Percentiles rank a stretch among this genome's conserved stretches.
These are phyloP conservation scores for Eucalyptus polybractea DNA, from an alignment of 345 rosid species.

Conservation along the genomic window DNA sequence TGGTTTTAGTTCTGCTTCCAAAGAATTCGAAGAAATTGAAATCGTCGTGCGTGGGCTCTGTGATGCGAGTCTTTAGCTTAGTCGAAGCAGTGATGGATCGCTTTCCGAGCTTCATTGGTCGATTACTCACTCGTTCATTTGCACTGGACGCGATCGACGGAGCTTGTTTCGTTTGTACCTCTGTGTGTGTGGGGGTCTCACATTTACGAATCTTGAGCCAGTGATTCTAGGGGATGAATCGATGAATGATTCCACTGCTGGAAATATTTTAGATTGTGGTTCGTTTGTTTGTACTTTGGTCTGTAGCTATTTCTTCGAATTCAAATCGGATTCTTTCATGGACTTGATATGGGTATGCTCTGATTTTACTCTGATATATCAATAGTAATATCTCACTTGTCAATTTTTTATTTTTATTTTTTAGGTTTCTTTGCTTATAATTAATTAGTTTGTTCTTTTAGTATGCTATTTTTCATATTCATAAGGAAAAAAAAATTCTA, in stretches of 20 bases:
- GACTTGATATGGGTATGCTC: not conserved
- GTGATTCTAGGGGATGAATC: not conserved
- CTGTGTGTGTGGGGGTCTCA: not conserved
- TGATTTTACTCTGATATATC: not conserved
- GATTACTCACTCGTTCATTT: not conserved
- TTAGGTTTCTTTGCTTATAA: not conserved
- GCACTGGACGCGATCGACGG: rapidly evolving
- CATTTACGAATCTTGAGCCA: not conserved
- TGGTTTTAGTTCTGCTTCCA: not conserved
- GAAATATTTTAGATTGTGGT: not conserved
- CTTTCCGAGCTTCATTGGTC: not conserved
- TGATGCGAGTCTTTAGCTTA: not conserved
- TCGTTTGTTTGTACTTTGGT: not conserved
- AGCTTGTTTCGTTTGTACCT: not conserved
- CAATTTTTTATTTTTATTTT: not conserved
- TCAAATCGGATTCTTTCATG: not conserved
- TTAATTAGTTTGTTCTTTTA: not conserved
- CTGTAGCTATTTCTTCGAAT: not conserved
- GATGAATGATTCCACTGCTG: not conserved
- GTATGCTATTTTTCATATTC: not conserved
- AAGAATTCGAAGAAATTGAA: not conserved
- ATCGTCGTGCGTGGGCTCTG: not conserved
- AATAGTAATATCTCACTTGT: not conserved
- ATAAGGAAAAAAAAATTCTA: not conserved
- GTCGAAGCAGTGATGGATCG: not conserved